A percentile compares a stretch with the other conserved stretches of the same genome.
Conservation (phyloP, 305 asterid genomes). For the Plantago lanceolata region DNA sequence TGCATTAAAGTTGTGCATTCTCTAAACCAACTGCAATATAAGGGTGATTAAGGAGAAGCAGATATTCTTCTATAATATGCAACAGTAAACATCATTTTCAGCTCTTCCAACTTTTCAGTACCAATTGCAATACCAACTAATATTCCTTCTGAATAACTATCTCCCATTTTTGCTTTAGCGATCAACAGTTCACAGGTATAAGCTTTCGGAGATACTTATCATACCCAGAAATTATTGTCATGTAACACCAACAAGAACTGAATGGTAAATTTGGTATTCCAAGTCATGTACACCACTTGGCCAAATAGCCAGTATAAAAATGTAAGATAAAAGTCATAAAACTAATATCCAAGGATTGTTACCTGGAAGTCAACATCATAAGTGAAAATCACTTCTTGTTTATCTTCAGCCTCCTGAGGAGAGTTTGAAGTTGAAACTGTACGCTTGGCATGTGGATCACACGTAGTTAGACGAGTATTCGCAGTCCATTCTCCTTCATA, state of each 20-base stretch:
- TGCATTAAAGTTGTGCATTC: no score
- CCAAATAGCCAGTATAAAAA: not conserved
- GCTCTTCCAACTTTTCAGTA: not conserved
- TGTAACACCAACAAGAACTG: not conserved
- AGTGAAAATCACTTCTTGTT: constrained; percentile 67
- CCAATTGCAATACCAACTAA: not conserved
- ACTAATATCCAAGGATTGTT: not conserved
- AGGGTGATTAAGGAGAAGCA: not conserved
- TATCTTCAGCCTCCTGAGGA: constrained; percentile 38
- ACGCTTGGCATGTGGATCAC: constrained; percentile 60
- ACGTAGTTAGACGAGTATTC: constrained; percentile 51
- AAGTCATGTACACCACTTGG: no score
- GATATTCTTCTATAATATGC: not conserved
- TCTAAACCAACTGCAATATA: no score
- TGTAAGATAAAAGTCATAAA: not conserved
- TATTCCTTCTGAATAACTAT: not conserved
- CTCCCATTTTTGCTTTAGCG: not conserved
- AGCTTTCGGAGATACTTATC: no score
- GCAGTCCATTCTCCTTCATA: constrained; percentile 58
- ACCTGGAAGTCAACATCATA: constrained; percentile 66
- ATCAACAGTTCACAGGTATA: no score
- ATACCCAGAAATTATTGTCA: not conserved
- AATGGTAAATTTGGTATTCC: no score
- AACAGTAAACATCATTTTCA: not conserved
- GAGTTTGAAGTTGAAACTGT: constrained; percentile 52